Evolutionary conservation across 2,329 filamentous ascomycete species (phyloP).

Genomic region (Malbranchea zuffiana): DNA sequence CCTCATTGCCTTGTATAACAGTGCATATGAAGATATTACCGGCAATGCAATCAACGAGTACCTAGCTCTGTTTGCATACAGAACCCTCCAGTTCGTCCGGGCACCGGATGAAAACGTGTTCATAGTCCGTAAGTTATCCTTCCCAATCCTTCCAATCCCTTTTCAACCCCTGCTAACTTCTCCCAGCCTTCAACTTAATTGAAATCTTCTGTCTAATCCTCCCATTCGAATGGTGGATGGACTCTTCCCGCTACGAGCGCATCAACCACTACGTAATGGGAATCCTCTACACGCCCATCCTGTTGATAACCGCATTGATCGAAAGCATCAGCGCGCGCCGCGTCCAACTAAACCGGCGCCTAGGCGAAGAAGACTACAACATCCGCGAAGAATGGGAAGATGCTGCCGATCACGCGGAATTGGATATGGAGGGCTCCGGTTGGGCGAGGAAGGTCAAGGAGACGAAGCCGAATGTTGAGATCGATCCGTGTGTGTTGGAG

Average conservation of each 20-base stretch:
- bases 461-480: conserved; percentile 71
- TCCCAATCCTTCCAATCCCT: conserved; percentile 2
- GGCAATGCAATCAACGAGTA: conserved; percentile 90
- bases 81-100: conserved; percentile 93
- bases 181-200: conserved; percentile 68
- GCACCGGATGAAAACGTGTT: conserved; percentile 98
- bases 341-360: conserved; percentile 61
- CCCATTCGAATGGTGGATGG: conserved; percentile 93
- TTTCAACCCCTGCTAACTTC: neutral
- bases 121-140: conserved; percentile 53
- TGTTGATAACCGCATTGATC: conserved; percentile 64
- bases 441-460: conserved; percentile 71
- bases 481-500: conserved; percentile 65
- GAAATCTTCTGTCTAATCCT: conserved; percentile 70
- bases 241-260: conserved; percentile 58
- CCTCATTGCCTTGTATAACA: conserved; percentile 94
- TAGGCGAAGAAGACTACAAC: conserved; percentile 84
- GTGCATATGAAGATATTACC: conserved; percentile 88
- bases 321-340: conserved; percentile 55
- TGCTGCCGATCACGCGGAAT: conserved; percentile 44
- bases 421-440: conserved; percentile 50
- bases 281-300: conserved; percentile 69
- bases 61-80: conserved; percentile 82
- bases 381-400: conserved; percentile 90
- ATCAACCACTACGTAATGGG: conserved; percentile 87